Base-by-base conservation (phyloP, 164 flowering plant species). In the Euptelea pleiosperma region DNA sequence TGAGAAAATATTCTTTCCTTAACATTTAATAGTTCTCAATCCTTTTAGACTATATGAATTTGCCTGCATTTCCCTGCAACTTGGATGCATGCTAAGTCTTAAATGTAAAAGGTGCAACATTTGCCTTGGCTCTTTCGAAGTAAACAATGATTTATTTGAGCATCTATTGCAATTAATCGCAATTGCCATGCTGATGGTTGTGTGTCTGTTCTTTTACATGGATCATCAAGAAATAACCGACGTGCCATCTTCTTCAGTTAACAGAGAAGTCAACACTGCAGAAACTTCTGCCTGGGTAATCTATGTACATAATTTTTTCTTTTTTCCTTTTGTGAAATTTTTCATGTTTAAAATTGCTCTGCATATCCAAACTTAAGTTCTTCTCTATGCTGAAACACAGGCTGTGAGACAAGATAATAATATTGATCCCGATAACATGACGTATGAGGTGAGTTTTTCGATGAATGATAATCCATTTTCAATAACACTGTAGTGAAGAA, bases 401-500 rank as follows among this genome's bases (percentile, higher is more conserved):
- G 63, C 41, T 39, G 64, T 12, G 24, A 70, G 63, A 66, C 61
- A 70, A 66, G 77, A 70, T 63, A 60, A 70, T 63, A 60, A 62
- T 58, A 19, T 73, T 62, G 77, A 70, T 53, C 77, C 77, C 8
- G 77, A 73, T 63, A 60, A 63, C 58, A 70, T 73, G 77, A 63
- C 66, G 8, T 73, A 73, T 60, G 77, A 73, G 73, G 74, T 70
- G 55, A 61, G 64, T 39, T 56, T 63, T 12, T 16, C 19, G 31
- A 35, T 14, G 31, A 49, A 15, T 22, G 5, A 50, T 24, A 33
- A 36, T 14, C 35, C 33, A 31, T 8, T 31, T 45, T 58, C 15
- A n/a, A n/a, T n/a, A n/a, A n/a, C n/a, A n/a, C n/a, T n/a, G n/a
- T n/a, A n/a, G n/a, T n/a, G n/a, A n/a, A n/a, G n/a, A n/a, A n/a